Evolutionary conservation across 495 filamentous ascomycete genomes (phyloP).

Genomic region (Penicillium ochrochloron): DNA sequence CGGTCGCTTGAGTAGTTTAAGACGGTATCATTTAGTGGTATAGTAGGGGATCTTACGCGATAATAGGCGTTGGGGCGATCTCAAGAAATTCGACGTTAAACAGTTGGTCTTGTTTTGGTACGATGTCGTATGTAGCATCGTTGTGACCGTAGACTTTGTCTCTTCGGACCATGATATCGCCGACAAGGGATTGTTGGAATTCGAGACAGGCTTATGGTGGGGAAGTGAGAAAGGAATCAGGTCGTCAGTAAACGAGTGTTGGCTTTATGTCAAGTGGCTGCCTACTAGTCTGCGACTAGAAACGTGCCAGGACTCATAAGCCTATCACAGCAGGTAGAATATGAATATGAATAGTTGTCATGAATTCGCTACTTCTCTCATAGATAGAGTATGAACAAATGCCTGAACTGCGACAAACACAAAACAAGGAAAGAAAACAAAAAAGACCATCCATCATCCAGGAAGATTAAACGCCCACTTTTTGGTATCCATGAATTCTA

Average conservation of each 20-base stretch:
- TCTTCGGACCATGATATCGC: slow-evolving; percentile 17
- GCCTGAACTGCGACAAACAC: slow-evolving; percentile 9
- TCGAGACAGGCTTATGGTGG: neutral
- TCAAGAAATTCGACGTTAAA: slow-evolving; percentile 24
- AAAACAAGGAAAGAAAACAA: neutral
- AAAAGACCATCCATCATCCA: slow-evolving; percentile 6
- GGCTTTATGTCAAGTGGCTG: slow-evolving; percentile 11
- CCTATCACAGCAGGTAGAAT: too few relatives aligned
- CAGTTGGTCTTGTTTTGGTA: slow-evolving; percentile 21
- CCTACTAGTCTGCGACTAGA: neutral
- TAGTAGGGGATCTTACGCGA: slow-evolving; percentile 18
- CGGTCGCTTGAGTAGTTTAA: slow-evolving; percentile 18
- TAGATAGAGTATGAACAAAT: slow-evolving; percentile 16
- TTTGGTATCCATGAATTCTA: slow-evolving; percentile 43
- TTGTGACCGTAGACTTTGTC: slow-evolving; percentile 22
- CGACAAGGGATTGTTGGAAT: neutral
- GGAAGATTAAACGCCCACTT: slow-evolving; percentile 38
- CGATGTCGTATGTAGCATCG: slow-evolving; percentile 23
- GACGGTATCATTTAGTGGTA: neutral
- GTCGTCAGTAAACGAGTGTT: neutral
- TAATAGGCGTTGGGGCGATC: slow-evolving; percentile 24
- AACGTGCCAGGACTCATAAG: too few relatives aligned
- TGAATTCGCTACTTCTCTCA: slow-evolving; percentile 12
- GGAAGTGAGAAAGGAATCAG: slow-evolving; percentile 2
- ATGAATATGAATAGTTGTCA: neutral